Evolutionary conservation across 1,139 yeast genomes (phyloP).

Genomic region (Saccharomycopsis hybrid): DNA sequence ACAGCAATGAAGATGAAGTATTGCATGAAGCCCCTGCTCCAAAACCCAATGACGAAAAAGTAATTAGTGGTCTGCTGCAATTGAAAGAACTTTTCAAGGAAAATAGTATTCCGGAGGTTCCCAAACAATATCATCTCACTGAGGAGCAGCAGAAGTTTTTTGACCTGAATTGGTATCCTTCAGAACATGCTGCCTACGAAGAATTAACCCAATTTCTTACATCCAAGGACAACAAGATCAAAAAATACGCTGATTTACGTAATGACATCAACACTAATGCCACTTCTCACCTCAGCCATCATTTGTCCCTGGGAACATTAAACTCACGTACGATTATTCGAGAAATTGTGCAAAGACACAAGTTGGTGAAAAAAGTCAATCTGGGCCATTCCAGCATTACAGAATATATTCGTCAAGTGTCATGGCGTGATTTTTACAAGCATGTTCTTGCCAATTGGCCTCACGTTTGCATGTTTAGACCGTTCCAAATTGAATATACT

Average conservation of each 20-base stretch:
- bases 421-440: slow-evolving; percentile 53
- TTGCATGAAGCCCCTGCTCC: slow-evolving; percentile 8
- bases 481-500: slow-evolving; percentile 38
- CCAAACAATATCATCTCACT: slow-evolving; percentile 19
- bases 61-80: slow-evolving; percentile 9
- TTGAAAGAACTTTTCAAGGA: slow-evolving; percentile 22
- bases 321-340: slow-evolving; percentile 36
- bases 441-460: slow-evolving; percentile 47
- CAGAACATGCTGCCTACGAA: slow-evolving; percentile 11
- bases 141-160: slow-evolving; percentile 16
- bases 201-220: slow-evolving; percentile 17
- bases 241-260: slow-evolving; percentile 31
- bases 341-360: neutral
- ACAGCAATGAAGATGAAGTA: slow-evolving; percentile 21
- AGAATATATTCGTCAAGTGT: slow-evolving; percentile 45
- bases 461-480: slow-evolving; percentile 42
- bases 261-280: slow-evolving; percentile 27
- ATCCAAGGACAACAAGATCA: slow-evolving; percentile 24
- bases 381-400: slow-evolving; percentile 16
- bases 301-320: slow-evolving; percentile 32
- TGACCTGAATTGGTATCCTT: slow-evolving; percentile 5
- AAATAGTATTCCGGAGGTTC: slow-evolving; percentile 20
- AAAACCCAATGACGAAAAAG: slow-evolving; percentile 11
- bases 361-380: neutral
- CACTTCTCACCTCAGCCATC: slow-evolving; percentile 40